phyloP scores from a whole-genome alignment of 148 eudicot genomes.

The Chenopodium berlandieri region DNA sequence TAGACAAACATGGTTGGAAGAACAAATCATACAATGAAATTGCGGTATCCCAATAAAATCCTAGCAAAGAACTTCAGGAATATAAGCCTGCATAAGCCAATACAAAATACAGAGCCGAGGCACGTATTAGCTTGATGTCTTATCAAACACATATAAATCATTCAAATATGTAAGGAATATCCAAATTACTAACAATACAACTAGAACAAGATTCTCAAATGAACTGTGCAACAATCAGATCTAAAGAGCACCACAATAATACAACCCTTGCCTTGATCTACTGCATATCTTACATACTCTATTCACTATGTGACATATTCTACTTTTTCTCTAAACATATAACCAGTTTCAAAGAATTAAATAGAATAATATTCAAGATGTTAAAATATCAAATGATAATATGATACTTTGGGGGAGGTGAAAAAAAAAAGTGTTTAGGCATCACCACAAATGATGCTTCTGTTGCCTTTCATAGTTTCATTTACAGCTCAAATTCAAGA shows the following conservation, averaged over 20 bases:
- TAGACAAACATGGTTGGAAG: neutral
- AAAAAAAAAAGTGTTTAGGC: neutral
- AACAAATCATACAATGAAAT: constrained; percentile 66
- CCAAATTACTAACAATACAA: neutral
- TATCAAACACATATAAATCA: neutral
- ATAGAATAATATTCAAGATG: no score
- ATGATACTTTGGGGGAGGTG: neutral
- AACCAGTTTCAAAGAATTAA: no score
- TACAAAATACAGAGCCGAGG: neutral
- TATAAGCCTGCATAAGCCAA: constrained; percentile 56
- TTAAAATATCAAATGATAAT: neutral
- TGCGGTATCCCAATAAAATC: constrained; percentile 84
- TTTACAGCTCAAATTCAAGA: neutral
- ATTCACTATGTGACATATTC: no score
- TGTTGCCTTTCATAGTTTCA: neutral
- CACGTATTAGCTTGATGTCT: neutral
- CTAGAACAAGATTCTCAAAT: neutral
- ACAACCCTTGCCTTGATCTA: neutral
- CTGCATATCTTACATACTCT: neutral
- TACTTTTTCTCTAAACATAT: no score
- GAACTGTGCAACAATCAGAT: neutral
- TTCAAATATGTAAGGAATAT: neutral
- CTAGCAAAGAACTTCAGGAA: constrained; percentile 89
- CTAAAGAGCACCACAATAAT: neutral
- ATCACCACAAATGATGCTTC: neutral